A percentile compares a stretch with the other conserved stretches of the same genome.
phyloP scores from a whole-genome alignment of 768 basidiomycete species.

The Grammothele lineata region DNA sequence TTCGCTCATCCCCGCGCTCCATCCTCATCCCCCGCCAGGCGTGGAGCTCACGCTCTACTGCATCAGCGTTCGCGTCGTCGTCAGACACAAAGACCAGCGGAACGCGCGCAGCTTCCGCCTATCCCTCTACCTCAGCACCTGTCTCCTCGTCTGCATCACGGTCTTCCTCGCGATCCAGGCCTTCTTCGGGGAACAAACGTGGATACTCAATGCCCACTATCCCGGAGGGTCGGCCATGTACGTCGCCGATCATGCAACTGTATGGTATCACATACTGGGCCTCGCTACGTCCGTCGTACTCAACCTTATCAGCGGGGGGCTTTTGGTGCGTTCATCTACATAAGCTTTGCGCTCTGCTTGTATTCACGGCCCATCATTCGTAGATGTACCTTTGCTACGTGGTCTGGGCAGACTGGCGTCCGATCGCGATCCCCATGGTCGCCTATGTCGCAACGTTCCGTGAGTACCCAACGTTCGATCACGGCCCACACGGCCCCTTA shows the following conservation, averaged over 20 bases:
- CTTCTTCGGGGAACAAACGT: constrained; percentile 33
- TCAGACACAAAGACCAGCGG: background rate
- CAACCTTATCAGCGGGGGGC: constrained; percentile 34
- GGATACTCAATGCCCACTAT: constrained; percentile 29
- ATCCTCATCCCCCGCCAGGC: constrained; percentile 4
- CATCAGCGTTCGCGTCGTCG: constrained; percentile 18
- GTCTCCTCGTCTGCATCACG: constrained; percentile 29
- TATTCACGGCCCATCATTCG: background rate
- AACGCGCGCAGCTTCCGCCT: background rate
- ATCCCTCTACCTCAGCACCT: constrained; percentile 19
- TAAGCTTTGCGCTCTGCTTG: too few species aligned
- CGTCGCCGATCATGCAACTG: constrained; percentile 22
- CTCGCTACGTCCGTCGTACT: constrained; percentile 19
- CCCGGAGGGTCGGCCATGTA: constrained; percentile 35
- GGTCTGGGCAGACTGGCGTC: background rate
- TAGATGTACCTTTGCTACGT: background rate
- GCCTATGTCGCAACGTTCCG: too few species aligned
- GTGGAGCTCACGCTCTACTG: constrained; percentile 26
- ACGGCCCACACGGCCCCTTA: background rate
- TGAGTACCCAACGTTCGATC: too few species aligned
- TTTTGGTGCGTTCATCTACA: constrained; percentile 29
- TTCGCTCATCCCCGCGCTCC: too few species aligned
- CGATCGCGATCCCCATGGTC: too few species aligned
- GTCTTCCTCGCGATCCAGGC: constrained; percentile 26
- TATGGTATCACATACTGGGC: constrained; percentile 31